Evolutionary conservation across 2,329 filamentous ascomycete genomes (phyloP), one percentile per base, ranked within the genome.

Genomic region (Pseudogymnoascus pannorum): DNA sequence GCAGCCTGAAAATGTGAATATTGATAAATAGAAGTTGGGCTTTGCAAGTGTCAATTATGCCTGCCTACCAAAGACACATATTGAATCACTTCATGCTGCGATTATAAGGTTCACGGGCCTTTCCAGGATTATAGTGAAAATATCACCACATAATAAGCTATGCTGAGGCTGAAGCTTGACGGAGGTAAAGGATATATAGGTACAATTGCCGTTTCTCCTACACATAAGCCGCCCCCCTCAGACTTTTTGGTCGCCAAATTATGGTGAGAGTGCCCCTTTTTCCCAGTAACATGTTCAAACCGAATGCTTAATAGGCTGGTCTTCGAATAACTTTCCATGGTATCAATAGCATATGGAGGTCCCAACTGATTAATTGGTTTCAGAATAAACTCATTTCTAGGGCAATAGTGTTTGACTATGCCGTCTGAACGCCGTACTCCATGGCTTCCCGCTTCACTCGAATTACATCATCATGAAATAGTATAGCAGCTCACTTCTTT

Each of bases 291-390:
- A 9, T 20, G 16, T 54, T 54, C 48, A 18, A 12, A 20, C 26
- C 9, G 16, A 12, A 8, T 31, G 9, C 48, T 20, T 20, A 16
- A 33, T 54, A 54, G 48, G 61, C 68, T 69, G 54, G 61, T 63
- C 61, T 65, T 71, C 26, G 63, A 66, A 60, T 68, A 66, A 26
- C 61, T 64, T 18, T 62, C 44, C 26, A 11, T 20, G 11, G 16
- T 20, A 54, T 54, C 48, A 20, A 18, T 54, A 54, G 26, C 1
- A 31, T 33, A 14, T 5, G n/a, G 26, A 54, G 8, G 16, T 14
- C 24, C 9, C 48, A 54, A 20, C 48, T 54, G 26, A 20, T 54
- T 31, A 26, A 31, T 18, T 54, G 26, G 48, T 9, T 54, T 9
- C 26, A 29, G 14, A 14, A 29, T 31, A 4, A 18, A 31, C 48